Evolutionary conservation across 2,329 filamentous ascomycete genomes (phyloP).

Genomic region (Sarocladium brachiariae): DNA sequence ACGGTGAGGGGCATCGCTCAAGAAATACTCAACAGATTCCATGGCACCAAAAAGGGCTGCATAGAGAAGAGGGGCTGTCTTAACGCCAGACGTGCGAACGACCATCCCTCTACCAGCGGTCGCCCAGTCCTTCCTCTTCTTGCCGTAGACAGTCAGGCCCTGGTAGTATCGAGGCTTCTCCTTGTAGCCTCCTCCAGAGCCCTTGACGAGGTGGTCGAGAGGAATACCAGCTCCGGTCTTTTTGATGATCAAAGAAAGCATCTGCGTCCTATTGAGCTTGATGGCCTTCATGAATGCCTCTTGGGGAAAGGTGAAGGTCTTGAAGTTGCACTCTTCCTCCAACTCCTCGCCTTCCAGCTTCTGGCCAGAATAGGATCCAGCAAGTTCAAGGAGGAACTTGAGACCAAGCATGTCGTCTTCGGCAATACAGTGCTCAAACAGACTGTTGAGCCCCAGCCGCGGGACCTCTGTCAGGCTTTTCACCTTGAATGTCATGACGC

Average conservation of each 20-base stretch:
- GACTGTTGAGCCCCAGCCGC: slow-evolving; percentile 11
- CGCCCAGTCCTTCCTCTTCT: slow-evolving; percentile 69
- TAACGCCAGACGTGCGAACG: slow-evolving; percentile 30
- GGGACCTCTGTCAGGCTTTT: slow-evolving; percentile 17
- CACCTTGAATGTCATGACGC: slow-evolving; percentile 26
- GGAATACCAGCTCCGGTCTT: slow-evolving; percentile 62
- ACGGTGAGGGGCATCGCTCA: slow-evolving; percentile 61
- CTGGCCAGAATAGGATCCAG: slow-evolving; percentile 25
- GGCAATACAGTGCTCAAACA: slow-evolving; percentile 40
- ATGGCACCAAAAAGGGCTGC: slow-evolving; percentile 52
- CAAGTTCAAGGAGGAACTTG: slow-evolving; percentile 50
- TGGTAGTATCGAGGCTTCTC: slow-evolving; percentile 68
- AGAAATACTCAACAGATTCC: slow-evolving; percentile 69
- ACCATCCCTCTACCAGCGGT: slow-evolving; percentile 47
- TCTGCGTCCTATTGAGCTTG: slow-evolving; percentile 40
- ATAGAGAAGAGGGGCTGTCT: slow-evolving; percentile 52
- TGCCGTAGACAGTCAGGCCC: slow-evolving; percentile 68
- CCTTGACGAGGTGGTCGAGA: slow-evolving; percentile 58
- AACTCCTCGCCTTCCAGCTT: slow-evolving; percentile 28
- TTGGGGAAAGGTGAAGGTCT: slow-evolving; percentile 33
- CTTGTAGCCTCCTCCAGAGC: slow-evolving; percentile 55
- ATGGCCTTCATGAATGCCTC: slow-evolving; percentile 38
- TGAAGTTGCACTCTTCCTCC: slow-evolving; percentile 23
- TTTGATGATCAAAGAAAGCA: slow-evolving; percentile 59
- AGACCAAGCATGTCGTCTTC: slow-evolving; percentile 48